phyloP scores from a whole-genome alignment of 176 grass and related monocot species.

The Hsuehochloa calcarea region DNA sequence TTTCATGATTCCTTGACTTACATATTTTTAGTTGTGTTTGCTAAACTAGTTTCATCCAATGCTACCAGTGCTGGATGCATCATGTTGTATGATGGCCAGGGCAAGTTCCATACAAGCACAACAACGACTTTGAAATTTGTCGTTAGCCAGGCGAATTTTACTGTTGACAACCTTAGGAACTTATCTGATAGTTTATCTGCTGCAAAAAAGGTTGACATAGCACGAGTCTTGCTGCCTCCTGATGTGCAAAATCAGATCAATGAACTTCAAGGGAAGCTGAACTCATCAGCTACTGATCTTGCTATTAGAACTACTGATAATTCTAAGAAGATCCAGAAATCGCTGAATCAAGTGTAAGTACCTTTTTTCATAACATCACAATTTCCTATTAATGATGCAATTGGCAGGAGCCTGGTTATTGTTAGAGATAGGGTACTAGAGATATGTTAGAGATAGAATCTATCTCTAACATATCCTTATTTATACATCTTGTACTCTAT shows the following conservation, averaged over 20 bases:
- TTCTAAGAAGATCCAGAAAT: constrained; percentile 58
- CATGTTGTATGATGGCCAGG: constrained; percentile 77
- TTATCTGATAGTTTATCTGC: constrained; percentile 85
- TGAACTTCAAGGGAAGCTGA: constrained; percentile 63
- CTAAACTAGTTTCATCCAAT: constrained; percentile 34
- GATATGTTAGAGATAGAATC: no score
- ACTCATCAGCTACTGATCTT: constrained; percentile 61
- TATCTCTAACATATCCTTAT: no score
- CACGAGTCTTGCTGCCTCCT: constrained; percentile 40
- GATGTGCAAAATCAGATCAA: constrained; percentile 62
- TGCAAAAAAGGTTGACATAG: constrained; percentile 66
- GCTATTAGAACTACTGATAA: constrained; percentile 56
- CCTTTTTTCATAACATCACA: constrained; percentile 9
- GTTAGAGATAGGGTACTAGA: no score
- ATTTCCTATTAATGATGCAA: not conserved
- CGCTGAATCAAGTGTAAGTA: constrained; percentile 66
- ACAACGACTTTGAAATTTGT: constrained; percentile 68
- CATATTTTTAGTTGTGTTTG: constrained; percentile 9
- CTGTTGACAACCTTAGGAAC: constrained; percentile 79
- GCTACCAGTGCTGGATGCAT: constrained; percentile 56
- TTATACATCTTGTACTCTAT: no score
- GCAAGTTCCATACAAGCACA: constrained; percentile 77
- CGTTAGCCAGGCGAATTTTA: constrained; percentile 71
- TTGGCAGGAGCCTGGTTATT: not conserved
- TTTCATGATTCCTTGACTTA: constrained; percentile 10